phyloP scores from a whole-genome alignment of 768 basidiomycete species.

The Russula emetica region DNA sequence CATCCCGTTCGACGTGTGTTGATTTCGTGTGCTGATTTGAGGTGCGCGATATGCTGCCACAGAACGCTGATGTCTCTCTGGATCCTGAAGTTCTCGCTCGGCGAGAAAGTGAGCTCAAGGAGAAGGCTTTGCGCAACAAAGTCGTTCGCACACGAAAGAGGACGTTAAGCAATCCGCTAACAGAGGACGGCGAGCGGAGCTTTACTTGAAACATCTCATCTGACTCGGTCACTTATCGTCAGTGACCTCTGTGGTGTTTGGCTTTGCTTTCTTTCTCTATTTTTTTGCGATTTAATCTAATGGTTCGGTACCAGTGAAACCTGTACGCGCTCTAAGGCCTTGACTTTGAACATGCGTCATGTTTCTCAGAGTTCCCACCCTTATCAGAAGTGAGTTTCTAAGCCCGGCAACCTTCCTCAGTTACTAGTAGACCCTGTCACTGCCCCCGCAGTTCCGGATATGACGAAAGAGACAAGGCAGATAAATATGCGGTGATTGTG shows the following conservation, averaged over 20 bases:
- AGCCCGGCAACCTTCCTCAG: too few relatives aligned
- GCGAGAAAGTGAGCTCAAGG: conserved; percentile 77
- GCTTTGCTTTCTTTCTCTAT: conserved; percentile 5
- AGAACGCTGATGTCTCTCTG: conserved; percentile 28
- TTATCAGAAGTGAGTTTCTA: background rate
- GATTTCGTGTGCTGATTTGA: background rate
- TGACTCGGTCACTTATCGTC: background rate
- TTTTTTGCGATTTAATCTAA: conserved; percentile 21
- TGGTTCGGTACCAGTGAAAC: conserved; percentile 20
- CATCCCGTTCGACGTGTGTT: background rate
- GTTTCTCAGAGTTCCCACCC: conserved; percentile 3
- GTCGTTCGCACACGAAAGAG: conserved; percentile 66
- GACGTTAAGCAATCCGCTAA: conserved; percentile 9
- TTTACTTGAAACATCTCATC: conserved; percentile 7
- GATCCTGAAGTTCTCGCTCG: conserved; percentile 49
- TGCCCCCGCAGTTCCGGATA: background rate
- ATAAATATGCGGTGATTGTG: background rate
- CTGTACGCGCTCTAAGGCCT: conserved; percentile 15
- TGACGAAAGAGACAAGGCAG: background rate
- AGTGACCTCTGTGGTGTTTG: conserved; percentile 19
- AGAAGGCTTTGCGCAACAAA: conserved; percentile 77
- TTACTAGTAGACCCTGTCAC: background rate
- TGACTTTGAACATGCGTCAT: conserved; percentile 10
- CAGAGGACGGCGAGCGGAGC: background rate
- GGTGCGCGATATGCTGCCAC: background rate